Conservation (phyloP, 225 moss, liverwort and hornwort species). For the Bryum argenteum region DNA sequence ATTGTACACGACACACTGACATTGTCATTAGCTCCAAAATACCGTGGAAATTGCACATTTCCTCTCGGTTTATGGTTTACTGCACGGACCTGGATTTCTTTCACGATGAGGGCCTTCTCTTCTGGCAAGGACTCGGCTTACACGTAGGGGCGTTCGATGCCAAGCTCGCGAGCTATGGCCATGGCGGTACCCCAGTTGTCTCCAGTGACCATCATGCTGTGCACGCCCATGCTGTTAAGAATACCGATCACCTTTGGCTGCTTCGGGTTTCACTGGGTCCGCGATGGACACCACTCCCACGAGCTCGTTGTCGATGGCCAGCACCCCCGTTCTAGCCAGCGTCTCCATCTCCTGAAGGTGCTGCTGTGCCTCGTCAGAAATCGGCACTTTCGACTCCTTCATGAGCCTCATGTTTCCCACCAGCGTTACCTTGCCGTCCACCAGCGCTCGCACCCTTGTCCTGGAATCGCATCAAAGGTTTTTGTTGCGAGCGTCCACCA, state of each 20-base stretch:
- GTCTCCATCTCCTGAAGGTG: slow-evolving; percentile 68
- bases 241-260: slow-evolving; percentile 64
- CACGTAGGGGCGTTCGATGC: slow-evolving; percentile 58
- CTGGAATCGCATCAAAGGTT: slow-evolving; percentile 76
- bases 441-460: slow-evolving; percentile 83
- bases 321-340: slow-evolving; percentile 75
- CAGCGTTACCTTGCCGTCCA: slow-evolving; percentile 56
- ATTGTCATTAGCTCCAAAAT: neutral
- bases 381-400: slow-evolving; percentile 55
- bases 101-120: slow-evolving; percentile 82
- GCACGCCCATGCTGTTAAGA: slow-evolving; percentile 71
- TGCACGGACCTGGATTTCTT: slow-evolving; percentile 70
- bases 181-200: slow-evolving; percentile 96
- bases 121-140: slow-evolving; percentile 78
- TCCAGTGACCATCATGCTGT: slow-evolving; percentile 92
- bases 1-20: no score
- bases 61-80: no score
- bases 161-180: slow-evolving; percentile 82
- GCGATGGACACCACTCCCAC: slow-evolving; percentile 82
- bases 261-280: slow-evolving; percentile 95
- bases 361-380: slow-evolving; percentile 61
- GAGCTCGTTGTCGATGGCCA: slow-evolving; percentile 67
- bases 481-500: slow-evolving; percentile 35
- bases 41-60: no score
- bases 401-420: slow-evolving; percentile 79